These are phyloP conservation scores for Penicillium desertorum DNA, from an alignment of 495 filamentous ascomycete species.

Conservation along the genomic window DNA sequence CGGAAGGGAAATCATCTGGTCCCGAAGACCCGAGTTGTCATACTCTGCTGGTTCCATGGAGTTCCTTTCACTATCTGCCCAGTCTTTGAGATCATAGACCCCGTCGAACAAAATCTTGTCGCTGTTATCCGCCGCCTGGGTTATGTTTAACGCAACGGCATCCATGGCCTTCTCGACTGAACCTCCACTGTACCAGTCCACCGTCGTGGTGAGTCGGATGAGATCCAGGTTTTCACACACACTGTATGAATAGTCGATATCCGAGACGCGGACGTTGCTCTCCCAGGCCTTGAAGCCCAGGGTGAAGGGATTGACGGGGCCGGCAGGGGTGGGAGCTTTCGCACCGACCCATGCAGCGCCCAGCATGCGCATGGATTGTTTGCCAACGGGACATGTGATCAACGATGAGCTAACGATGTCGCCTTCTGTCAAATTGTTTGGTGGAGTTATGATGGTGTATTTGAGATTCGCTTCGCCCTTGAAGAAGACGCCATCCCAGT, in stretches of 20 bases:
- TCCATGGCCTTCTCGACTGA: conserved; percentile 1
- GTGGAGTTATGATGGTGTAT: neutral
- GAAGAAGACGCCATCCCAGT: conserved; percentile 7
- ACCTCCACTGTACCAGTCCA: neutral
- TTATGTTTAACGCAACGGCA: conserved; percentile 6
- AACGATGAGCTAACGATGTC: neutral
- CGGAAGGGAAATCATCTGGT: conserved; percentile 1
- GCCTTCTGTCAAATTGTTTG: neutral
- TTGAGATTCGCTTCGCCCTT: conserved; percentile 1
- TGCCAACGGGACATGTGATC: conserved; percentile 5
- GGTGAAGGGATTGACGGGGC: conserved; percentile 1
- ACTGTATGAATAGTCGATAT: conserved; percentile 11
- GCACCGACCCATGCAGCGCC: conserved; percentile 9
- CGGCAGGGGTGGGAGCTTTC: neutral
- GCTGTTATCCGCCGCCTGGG: conserved; percentile 1
- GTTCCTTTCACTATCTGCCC: neutral
- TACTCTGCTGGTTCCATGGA: neutral
- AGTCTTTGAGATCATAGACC: conserved; percentile 5
- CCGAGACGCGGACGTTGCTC: conserved; percentile 3
- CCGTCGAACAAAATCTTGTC: conserved; percentile 5
- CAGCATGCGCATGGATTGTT: conserved; percentile 7
- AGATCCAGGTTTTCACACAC: conserved; percentile 2
- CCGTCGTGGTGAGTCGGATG: neutral
- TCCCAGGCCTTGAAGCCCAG: conserved; percentile 9
- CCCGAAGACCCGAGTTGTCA: neutral